Evolutionary conservation across 805 yeast species (phyloP).

Genomic region (Monosporozyma yasuniensis): DNA sequence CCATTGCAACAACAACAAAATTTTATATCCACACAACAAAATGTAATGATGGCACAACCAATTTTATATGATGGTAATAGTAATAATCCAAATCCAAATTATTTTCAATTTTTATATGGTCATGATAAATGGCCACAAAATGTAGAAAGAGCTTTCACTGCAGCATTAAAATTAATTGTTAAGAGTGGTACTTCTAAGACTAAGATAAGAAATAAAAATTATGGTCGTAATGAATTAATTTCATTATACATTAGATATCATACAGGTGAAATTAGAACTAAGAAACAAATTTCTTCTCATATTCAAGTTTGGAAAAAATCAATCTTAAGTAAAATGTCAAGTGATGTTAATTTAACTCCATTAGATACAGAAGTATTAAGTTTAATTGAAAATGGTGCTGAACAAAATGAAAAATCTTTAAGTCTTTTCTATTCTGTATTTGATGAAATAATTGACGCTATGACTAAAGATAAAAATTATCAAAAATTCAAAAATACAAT

Average conservation of each 20-base stretch:
- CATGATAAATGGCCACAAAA: slow-evolving; percentile 70
- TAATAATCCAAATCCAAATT: neutral
- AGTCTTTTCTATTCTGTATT: slow-evolving; percentile 21
- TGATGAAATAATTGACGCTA: slow-evolving; percentile 19
- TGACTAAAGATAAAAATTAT: neutral
- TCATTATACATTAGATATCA: slow-evolving; percentile 70
- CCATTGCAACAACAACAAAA: neutral
- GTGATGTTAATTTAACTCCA: slow-evolving; percentile 16
- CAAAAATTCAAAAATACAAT: neutral
- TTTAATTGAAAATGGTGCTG: slow-evolving; percentile 29
- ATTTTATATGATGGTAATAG: neutral
- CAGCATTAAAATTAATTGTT: slow-evolving; percentile 75
- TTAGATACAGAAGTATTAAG: slow-evolving; percentile 23
- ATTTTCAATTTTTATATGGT: slow-evolving; percentile 11
- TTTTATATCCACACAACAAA: neutral
- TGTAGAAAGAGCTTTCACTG: slow-evolving; percentile 83
- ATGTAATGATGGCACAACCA: neutral
- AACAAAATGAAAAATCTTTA: slow-evolving; percentile 21
- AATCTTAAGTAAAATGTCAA: slow-evolving; percentile 22
- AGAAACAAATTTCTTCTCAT: slow-evolving; percentile 91
- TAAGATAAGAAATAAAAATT: slow-evolving; percentile 71
- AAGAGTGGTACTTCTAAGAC: slow-evolving; percentile 82
- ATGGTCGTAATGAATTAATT: slow-evolving; percentile 93
- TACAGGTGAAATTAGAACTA: slow-evolving; percentile 73
- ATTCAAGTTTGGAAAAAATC: slow-evolving; percentile 89